Evolutionary conservation across 192 early-diverging fungal genomes (phyloP), one percentile per base, ranked within the genome.

Genomic region (Coemansia nantahalensis): DNA sequence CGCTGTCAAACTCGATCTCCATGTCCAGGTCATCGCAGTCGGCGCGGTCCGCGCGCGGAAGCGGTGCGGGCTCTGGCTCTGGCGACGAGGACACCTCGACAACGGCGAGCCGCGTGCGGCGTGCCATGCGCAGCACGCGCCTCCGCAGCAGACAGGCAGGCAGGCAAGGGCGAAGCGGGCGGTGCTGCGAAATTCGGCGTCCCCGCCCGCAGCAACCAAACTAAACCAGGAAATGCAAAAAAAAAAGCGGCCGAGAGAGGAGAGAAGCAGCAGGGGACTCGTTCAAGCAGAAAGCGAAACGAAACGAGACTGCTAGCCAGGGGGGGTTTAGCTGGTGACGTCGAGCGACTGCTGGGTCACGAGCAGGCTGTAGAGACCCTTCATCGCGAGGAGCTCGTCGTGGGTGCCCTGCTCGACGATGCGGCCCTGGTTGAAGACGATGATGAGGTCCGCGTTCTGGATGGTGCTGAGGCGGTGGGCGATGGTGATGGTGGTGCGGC

Each of bases 401-500:
- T 90, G 90, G 13, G 77, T 80, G 23, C 90, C 89, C 4, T 49
- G 63, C 65, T 93, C 90, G 26, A 83, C 74, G 33, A 91, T 78
- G 1, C 39, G 37, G 10, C 88, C 90, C 21, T 65, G 54, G 8
- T 82, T 68, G 34, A 89, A 68, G 9, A 93, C 90, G 18, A 84
- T 48, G 34, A 93, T 93, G 18, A 58, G 15, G 57, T 91, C 89
- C 22, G 86, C 86, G 52, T 86, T 83, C 65, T 91, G 88, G 51
- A 94, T 87, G 15, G 89, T 94, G n/a, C 86, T 82, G 26, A 94
- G 72, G 9, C 91, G 62, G 76, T 92, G 90, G 10, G 86, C 86
- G 66, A 85, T 78, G 26, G 79, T 69, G 36, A 92, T 79, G 0
- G 90, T 91, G 0, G 92, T 92, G 13, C 92, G 63, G 9, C 90